Conservation (phyloP, 768 basidiomycete species). For the Auricularia sp. region DNA sequence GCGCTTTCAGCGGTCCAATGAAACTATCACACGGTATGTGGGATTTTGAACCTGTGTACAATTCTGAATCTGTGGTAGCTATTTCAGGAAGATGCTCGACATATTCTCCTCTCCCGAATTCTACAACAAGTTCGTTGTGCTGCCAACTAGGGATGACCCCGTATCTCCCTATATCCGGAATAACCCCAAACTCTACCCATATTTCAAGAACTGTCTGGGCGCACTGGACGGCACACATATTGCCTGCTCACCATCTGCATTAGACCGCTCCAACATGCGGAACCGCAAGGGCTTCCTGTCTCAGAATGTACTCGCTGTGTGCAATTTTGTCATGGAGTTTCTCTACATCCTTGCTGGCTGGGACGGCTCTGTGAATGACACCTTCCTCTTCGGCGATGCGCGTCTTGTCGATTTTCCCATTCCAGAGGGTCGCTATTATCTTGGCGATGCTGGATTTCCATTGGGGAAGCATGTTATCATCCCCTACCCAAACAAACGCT, state of each 20-base stretch:
- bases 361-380: conserved; percentile 11
- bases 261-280: not conserved
- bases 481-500: conserved; percentile 9
- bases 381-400: conserved; percentile 8
- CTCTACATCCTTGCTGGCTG: conserved; percentile 12
- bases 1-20: conserved; percentile 27
- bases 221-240: conserved; percentile 23
- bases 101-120: conserved; percentile 17
- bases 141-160: conserved; percentile 7
- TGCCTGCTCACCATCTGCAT: conserved; percentile 1
- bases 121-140: conserved; percentile 17
- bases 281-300: conserved; percentile 6
- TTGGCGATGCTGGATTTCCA: conserved; percentile 12
- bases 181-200: conserved; percentile 22
- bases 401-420: conserved; percentile 8
- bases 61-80: too few species aligned
- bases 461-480: conserved; percentile 6
- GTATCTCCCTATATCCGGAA: conserved; percentile 15
- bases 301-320: conserved; percentile 11
- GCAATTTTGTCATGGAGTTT: conserved; percentile 12
- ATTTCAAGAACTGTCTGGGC: conserved; percentile 24
- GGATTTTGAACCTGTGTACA: too few species aligned
- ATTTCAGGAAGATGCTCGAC: conserved; percentile 5
- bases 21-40: conserved; percentile 25
- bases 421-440: conserved; percentile 11